Evolutionary conservation across 208 protist genomes (phyloP), one percentile per base, ranked within the genome.

Genomic region (Jaenimonas drosophilae): DNA sequence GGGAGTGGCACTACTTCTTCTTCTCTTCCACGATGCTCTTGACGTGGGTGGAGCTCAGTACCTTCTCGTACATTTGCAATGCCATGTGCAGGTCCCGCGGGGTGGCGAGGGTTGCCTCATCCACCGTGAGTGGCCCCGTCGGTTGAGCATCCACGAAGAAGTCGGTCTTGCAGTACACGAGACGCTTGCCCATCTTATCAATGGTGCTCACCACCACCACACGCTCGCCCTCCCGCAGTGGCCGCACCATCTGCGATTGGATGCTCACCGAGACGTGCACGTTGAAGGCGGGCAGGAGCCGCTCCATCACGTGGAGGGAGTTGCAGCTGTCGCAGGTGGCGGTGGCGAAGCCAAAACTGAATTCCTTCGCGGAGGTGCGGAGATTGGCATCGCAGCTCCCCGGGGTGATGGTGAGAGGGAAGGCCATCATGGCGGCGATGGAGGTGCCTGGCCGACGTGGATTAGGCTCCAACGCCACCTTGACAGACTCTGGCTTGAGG

Each of bases 261-360:
- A 91, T 58, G 49, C 53, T 70, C 37, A 87, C 74, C 17, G 74
- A 85, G 19, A 91, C 82, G 53, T 91, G 82, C 20, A 45, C n/a
- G 27, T 46, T 42, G 1, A 26, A 52, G 17, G 51, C 42, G 2
- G 82, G 74, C 19, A 83, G 21, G 3, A 91, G 57, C 0, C 70
- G 64, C 49, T 77, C 63, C 55, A 81, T 74, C 21, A 85, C 65
- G 31, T 91, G 82, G 21, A 82, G 40, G 0, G 77, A 85, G 41
- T 81, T 88, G 36, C 47, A 66, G 1, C 59, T 73, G 57, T 88
- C 77, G n/a, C 64, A 53, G 32, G 84, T 44, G 16, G 67, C 48
- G 1, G 54, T 70, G 25, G 73, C 54, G 16, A 67, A 67, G 25
- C 82, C 82, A 2, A 40, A 24, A n/a, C 53, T 54, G 25, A 87